Base-by-base conservation (phyloP, 169 alveolate genomes). In the Cryptosporidium sp. region DNA sequence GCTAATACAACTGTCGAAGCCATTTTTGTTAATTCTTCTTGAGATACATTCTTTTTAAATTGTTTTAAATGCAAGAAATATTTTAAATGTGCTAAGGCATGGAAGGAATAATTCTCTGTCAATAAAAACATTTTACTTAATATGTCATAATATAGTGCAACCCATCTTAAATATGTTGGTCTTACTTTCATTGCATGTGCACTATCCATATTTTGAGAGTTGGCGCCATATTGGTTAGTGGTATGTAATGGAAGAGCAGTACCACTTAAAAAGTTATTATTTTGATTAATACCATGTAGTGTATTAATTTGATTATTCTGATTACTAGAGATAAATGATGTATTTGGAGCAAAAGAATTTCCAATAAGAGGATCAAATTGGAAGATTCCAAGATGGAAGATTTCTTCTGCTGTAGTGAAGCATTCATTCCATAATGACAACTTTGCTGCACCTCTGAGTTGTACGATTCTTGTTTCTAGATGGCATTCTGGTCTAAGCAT, bases 401-500 rank as follows among this genome's bases (percentile, higher is more conserved):
- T 96, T 91, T 98, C 99, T 92, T 97, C 99, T 29, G 98, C 98
- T 7, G 98, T 97, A 86, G 95, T 96, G 85, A 96, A 95, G 39
- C 98, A 97, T 86, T 98, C 99, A 71, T 96, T 95, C 99, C 99
- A 98, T 86, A 97, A 92, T 58, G 93, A 94, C 89, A 98, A 92
- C 71, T 97, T 97, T 58, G 98, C 94, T 18, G 99, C 98, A 29
- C 96, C 94, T 59, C 95, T 95, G 18, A 97, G 94, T 92, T 96
- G 98, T 50, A 94, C 96, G 62, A 96, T 95, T 73, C 99, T 94
- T 12, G 98, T 95, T 85, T 96, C 97, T 48, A 95, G 70, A 75
- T 95, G 97, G 41, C 96, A 92, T 85, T 97, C 96, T 71, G 97
- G 95, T 92, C 94, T 93, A 10, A 94, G 93, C 92, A 94, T 91